phyloP scores from a whole-genome alignment of 2,329 filamentous ascomycete genomes.

The Sphaceloma murrayae region DNA sequence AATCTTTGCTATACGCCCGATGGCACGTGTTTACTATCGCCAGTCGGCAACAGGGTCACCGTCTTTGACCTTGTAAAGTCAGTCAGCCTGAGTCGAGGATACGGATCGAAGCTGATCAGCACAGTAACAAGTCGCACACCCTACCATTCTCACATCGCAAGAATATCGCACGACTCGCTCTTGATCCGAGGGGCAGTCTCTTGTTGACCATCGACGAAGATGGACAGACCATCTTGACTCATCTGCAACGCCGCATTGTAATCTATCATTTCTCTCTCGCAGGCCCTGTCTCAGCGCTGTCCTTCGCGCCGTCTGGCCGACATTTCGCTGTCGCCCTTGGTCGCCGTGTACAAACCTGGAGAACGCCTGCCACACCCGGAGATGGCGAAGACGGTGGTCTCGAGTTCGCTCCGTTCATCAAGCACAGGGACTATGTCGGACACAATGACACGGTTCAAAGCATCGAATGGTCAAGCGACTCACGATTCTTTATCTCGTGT shows the following conservation, averaged over 20 bases:
- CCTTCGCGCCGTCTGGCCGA: conserved; percentile 82
- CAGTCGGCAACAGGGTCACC: conserved; percentile 89
- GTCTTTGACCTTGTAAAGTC: conserved; percentile 96
- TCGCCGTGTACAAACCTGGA: conserved; percentile 87
- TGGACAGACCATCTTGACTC: conserved; percentile 86
- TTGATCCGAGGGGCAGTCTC: conserved; percentile 84
- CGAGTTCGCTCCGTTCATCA: conserved; percentile 90
- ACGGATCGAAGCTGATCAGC: background rate
- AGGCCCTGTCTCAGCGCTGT: conserved; percentile 67
- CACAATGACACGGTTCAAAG: conserved; percentile 81
- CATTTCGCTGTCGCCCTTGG: conserved; percentile 86
- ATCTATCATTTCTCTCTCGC: conserved; percentile 97
- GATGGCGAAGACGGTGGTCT: conserved; percentile 68
- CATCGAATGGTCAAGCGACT: conserved; percentile 94
- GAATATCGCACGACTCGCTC: conserved; percentile 79
- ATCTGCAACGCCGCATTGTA: conserved; percentile 72
- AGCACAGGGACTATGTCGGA: conserved; percentile 73
- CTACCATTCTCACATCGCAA: conserved; percentile 86
- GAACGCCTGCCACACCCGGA: conserved; percentile 74
- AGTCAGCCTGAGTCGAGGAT: conserved; percentile 24
- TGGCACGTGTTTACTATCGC: conserved; percentile 89
- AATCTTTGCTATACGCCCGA: conserved; percentile 95
- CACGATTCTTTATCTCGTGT: conserved; percentile 84
- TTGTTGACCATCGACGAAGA: conserved; percentile 90
- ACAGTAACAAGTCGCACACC: conserved; percentile 76